A percentile compares a stretch with the other conserved stretches of the same genome.
Evolutionary conservation across 2,329 filamentous ascomycete genomes (phyloP).

Genomic region (Cordyceps militaris): DNA sequence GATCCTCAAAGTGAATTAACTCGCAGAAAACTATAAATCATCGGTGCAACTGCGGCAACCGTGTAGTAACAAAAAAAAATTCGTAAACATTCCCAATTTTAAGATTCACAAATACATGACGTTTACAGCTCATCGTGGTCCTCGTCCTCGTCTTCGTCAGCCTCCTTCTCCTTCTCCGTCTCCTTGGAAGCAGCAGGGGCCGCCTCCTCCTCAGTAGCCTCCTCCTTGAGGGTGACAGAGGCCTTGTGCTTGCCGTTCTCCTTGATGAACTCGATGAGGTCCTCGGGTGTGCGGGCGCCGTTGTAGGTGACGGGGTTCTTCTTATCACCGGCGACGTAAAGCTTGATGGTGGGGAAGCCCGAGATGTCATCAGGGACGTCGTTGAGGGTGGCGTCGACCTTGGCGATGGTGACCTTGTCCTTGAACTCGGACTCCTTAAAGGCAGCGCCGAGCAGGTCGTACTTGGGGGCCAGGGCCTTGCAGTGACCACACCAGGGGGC

Average conservation of each 20-base stretch:
- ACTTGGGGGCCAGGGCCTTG: conserved; percentile 95
- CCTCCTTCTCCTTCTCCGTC: conserved; percentile 40
- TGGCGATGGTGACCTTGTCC: conserved; percentile 84
- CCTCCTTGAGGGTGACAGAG: conserved; percentile 51
- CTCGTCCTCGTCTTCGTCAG: conserved; percentile 16
- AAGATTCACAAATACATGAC: conserved; percentile 20
- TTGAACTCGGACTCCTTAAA: conserved; percentile 75
- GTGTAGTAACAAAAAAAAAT: conserved; percentile 20
- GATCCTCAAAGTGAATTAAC: conserved; percentile 5
- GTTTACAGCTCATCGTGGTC: conserved; percentile 71
- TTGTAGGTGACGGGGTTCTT: conserved; percentile 76
- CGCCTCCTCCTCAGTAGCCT: conserved; percentile 50
- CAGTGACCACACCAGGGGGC: conserved; percentile 99
- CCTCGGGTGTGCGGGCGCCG: conserved; percentile 82
- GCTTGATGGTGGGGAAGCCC: conserved; percentile 98
- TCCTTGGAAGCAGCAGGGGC: conserved; percentile 47
- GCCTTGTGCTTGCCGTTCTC: conserved; percentile 91
- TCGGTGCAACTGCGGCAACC: conserved; percentile 6
- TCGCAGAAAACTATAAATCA: conserved; percentile 10
- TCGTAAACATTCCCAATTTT: conserved; percentile 12
- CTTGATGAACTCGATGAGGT: conserved; percentile 85
- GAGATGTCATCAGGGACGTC: conserved; percentile 95
- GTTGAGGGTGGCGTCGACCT: conserved; percentile 94
- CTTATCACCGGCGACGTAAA: conserved; percentile 90
- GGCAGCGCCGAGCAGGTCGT: conserved; percentile 78